Evolutionary conservation across 2,329 filamentous ascomycete species (phyloP), one percentile per base, ranked within the genome.

Genomic region (Epichloe gansuensis): DNA sequence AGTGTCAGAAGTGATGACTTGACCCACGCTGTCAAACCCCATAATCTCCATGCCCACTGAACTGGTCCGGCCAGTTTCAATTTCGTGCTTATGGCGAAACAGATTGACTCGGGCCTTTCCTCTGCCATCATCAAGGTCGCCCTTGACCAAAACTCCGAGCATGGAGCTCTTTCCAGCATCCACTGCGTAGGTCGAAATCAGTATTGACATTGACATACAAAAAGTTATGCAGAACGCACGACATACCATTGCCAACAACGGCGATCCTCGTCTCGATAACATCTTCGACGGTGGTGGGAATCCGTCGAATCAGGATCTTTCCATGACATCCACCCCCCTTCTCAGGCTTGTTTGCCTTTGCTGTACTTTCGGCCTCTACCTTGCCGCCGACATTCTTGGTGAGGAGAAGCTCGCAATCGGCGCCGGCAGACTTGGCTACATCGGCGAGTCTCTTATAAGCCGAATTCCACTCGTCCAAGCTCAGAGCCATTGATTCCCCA

Each of bases 11-110:
- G 82, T 80, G 15, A 97, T 79, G 31, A 95, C 85, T 27, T 90
- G 81, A 31, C 93, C 91, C 51, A 79, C 78, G 49, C 85, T 89
- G 67, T 97, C 89, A 60, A 96, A 98, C 2, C 93, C 93, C 85
- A 97, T 89, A 55, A 97, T 97, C 68, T 98, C 93, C 90, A 97
- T 94, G 42, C 93, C 91, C 0, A 98, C 93, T 0, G 90, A 96
- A 64, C 89, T 95, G 9, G 93, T 98, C 58, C 93, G 80, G 1
- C 93, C 93, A 46, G 87, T 93, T 69, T 98, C 93, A 41, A 97
- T 86, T 70, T 98, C 93, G 63, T 98, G 93, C 69, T 98, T 97
- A 68, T 98, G 93, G 15, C 93, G 81, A 71, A 98, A 98, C 12
- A 98, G 81, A 58, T 95, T 97, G 49, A 98, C 87, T 56, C 93